Conservation (phyloP, 768 basidiomycete species). For the Russula vinacea region DNA sequence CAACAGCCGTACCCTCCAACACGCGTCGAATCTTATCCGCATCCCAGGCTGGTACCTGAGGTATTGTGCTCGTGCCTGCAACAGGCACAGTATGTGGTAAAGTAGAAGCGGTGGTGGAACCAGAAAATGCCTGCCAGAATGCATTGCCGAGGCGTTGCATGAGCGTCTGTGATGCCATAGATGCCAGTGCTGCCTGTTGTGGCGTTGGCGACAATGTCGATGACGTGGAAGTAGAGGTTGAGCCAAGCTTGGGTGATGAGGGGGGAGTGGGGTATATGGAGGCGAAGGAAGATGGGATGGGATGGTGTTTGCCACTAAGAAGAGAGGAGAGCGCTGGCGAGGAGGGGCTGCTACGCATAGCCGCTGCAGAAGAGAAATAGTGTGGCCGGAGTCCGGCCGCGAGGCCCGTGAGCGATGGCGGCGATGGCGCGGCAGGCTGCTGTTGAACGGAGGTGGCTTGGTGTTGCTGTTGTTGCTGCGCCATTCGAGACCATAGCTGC, state of each 20-base stretch:
- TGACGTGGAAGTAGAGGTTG: constrained; percentile 34
- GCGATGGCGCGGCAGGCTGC: constrained; percentile 27
- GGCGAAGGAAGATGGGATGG: background rate
- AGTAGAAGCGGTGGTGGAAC: constrained; percentile 27
- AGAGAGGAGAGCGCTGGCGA: constrained; percentile 34
- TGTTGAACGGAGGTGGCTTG: constrained; percentile 41
- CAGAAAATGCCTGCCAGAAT: constrained; percentile 82
- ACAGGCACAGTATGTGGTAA: background rate
- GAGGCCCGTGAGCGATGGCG: constrained; percentile 33
- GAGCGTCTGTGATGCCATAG: constrained; percentile 77
- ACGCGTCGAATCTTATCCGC: constrained; percentile 79
- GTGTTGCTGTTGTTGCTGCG: constrained; percentile 60
- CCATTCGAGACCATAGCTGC: constrained; percentile 92
- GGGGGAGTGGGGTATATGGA: constrained; percentile 45
- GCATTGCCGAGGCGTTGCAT: constrained; percentile 65
- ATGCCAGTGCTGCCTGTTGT: constrained; percentile 57
- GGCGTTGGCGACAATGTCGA: constrained; percentile 37
- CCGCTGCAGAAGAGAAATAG: constrained; percentile 38
- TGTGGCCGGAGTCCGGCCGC: constrained; percentile 40
- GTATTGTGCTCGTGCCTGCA: background rate
- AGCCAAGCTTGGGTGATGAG: constrained; percentile 39
- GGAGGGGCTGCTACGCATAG: constrained; percentile 22
- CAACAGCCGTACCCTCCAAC: constrained; percentile 77
- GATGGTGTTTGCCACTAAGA: constrained; percentile 47
- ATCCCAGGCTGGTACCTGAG: constrained; percentile 42